Percentiles rank a stretch among this genome's conserved stretches.
phyloP scores from a whole-genome alignment of 1,139 yeast genomes.

The Sugiyamaella sp. region DNA sequence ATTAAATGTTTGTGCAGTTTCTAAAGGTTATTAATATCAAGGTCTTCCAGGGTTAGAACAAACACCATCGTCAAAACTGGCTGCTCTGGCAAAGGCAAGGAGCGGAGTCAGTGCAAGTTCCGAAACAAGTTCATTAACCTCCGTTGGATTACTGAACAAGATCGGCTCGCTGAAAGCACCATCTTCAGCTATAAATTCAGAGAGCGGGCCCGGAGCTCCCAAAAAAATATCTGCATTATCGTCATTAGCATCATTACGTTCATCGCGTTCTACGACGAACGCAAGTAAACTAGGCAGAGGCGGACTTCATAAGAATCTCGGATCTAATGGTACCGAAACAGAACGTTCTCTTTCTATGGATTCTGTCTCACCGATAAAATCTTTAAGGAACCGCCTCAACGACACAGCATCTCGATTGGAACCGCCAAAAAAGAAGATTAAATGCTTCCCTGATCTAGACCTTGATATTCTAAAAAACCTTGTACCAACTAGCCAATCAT shows the following conservation, averaged over 20 bases:
- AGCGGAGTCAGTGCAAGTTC: neutral
- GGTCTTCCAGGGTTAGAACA: conserved; percentile 23
- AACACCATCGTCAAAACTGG: conserved; percentile 46
- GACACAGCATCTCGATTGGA: too few species aligned
- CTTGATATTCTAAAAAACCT: conserved; percentile 37
- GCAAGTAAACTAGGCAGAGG: neutral
- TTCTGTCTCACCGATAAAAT: conserved; percentile 18
- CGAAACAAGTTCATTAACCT: conserved; percentile 10
- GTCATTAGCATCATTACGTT: conserved; percentile 5
- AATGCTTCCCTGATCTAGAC: conserved; percentile 28
- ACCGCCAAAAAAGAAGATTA: conserved; percentile 18
- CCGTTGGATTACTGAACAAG: conserved; percentile 21
- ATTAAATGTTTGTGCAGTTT: conserved; percentile 11
- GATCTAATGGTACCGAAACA: neutral
- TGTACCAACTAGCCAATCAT: neutral
- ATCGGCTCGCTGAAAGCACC: neutral
- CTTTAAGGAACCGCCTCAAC: too few species aligned
- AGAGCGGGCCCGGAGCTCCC: neutral
- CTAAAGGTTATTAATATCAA: conserved; percentile 25
- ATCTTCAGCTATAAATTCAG: neutral
- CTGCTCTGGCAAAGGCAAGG: conserved; percentile 51
- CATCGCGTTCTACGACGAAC: neutral
- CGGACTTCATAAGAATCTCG: neutral
- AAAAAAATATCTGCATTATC: conserved; percentile 8
- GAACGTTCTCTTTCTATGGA: too few species aligned